Evolutionary conservation across 2,329 filamentous ascomycete species (phyloP).

Genomic region (Neofusicoccum parvum): DNA sequence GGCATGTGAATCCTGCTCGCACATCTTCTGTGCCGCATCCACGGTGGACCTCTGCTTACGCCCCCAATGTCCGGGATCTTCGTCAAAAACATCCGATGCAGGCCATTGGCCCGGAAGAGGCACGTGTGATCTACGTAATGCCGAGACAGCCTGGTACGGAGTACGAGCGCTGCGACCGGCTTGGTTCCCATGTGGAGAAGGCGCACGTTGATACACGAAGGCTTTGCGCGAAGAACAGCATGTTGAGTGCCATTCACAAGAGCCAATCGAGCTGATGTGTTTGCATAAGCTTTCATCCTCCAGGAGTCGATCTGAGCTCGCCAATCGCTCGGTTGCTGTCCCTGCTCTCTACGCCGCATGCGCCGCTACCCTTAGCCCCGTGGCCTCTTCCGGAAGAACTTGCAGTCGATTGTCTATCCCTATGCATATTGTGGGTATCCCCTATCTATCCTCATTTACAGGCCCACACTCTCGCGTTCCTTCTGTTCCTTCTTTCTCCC

Average conservation of each 20-base stretch:
- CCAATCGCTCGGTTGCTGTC: neutral
- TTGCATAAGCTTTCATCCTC: neutral
- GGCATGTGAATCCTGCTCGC: neutral
- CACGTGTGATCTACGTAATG: constrained; percentile 9
- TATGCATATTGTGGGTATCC: too few relatives aligned
- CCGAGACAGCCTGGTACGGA: neutral
- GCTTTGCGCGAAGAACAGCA: neutral
- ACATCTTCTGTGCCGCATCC: neutral
- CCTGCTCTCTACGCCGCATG: too few relatives aligned
- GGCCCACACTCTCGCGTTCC: too few relatives aligned
- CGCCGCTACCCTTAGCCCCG: too few relatives aligned
- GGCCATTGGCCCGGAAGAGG: constrained; percentile 1
- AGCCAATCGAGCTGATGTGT: neutral
- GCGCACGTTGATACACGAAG: neutral
- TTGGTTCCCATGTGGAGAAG: neutral
- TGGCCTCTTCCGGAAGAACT: too few relatives aligned
- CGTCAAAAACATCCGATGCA: constrained; percentile 1
- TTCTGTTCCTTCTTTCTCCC: too few relatives aligned
- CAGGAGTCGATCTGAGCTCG: neutral
- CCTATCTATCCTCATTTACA: too few relatives aligned
- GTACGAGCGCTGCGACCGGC: neutral
- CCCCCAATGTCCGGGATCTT: neutral
- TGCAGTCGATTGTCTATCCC: too few relatives aligned
- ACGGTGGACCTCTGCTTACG: neutral
- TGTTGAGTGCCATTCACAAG: neutral